phyloP scores from a whole-genome alignment of 2,329 filamentous ascomycete genomes.

The Biscogniauxia marginata region DNA sequence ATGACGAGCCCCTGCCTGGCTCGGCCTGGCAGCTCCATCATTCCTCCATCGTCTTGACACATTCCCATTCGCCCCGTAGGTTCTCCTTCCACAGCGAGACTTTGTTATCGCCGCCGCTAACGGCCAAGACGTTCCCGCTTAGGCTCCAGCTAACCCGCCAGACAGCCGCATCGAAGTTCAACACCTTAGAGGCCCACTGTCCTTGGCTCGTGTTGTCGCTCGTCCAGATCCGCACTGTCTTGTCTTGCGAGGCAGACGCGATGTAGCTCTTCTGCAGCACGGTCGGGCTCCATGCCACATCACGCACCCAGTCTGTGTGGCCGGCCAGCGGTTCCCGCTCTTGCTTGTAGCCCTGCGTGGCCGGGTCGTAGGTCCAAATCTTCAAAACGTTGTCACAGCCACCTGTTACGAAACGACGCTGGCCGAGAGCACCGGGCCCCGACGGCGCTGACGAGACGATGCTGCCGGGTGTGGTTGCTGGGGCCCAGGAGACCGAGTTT shows the following conservation, averaged over 20 bases:
- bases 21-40: slow-evolving; percentile 38
- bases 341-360: slow-evolving; percentile 60
- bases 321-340: slow-evolving; percentile 68
- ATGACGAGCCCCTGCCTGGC: neutral
- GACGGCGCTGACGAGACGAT: slow-evolving; percentile 69
- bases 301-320: slow-evolving; percentile 94
- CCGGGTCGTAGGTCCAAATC: slow-evolving; percentile 79
- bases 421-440: slow-evolving; percentile 57
- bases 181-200: slow-evolving; percentile 81
- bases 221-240: slow-evolving; percentile 97
- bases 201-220: slow-evolving; percentile 63
- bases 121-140: slow-evolving; percentile 92
- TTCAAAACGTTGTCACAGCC: slow-evolving; percentile 92
- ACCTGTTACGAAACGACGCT: slow-evolving; percentile 87
- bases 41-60: slow-evolving; percentile 94
- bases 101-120: slow-evolving; percentile 93
- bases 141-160: slow-evolving; percentile 99
- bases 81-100: slow-evolving; percentile 99
- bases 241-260: slow-evolving; percentile 91
- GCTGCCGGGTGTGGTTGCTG: slow-evolving; percentile 78
- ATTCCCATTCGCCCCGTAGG: slow-evolving; percentile 93
- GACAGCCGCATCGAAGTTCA: slow-evolving; percentile 84
- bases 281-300: slow-evolving; percentile 95
- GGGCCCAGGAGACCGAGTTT: slow-evolving; percentile 95
- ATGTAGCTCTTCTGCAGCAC: slow-evolving; percentile 96